Conservation (phyloP, 352 stramenopile genomes). For the Phytophthora nicotianae region DNA sequence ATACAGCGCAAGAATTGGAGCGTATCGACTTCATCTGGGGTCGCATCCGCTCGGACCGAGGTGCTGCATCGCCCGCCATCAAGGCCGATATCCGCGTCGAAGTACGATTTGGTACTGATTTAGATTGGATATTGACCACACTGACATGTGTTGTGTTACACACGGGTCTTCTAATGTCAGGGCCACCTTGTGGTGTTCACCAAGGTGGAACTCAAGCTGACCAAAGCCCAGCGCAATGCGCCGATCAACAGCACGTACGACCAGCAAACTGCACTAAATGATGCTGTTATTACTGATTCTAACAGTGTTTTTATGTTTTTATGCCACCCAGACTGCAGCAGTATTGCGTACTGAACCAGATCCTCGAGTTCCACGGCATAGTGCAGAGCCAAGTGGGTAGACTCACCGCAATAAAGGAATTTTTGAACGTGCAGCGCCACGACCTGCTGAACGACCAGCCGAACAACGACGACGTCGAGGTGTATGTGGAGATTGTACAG, state of each 20-base stretch:
- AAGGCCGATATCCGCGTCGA: conserved; percentile 78
- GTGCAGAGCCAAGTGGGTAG: conserved; percentile 61
- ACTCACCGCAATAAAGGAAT: conserved; percentile 56
- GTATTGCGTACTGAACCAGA: conserved; percentile 86
- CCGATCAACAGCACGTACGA: conserved; percentile 58
- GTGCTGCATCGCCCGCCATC: conserved; percentile 45
- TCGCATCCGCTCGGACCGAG: conserved; percentile 70
- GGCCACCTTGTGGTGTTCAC: conserved; percentile 78
- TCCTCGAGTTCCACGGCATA: conserved; percentile 82
- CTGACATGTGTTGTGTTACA: conserved; percentile 22
- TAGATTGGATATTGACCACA: conserved; percentile 2
- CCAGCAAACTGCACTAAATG: conserved; percentile 1
- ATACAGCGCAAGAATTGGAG: conserved; percentile 69
- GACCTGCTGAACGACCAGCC: conserved; percentile 45
- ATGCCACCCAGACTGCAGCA: conserved; percentile 61
- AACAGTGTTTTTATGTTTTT: conserved; percentile 2
- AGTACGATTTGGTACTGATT: conserved; percentile 35
- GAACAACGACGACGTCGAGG: conserved; percentile 55
- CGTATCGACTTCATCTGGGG: conserved; percentile 86
- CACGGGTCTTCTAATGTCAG: conserved; percentile 33
- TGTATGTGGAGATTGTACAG: conserved; percentile 58
- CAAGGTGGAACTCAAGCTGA: conserved; percentile 73
- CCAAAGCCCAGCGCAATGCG: conserved; percentile 57
- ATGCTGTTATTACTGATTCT: conserved; percentile 6
- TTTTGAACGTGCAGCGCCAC: conserved; percentile 48